Conservation (phyloP, 192 early-diverging fungal genomes). For the Polychytrium aggregatum region DNA sequence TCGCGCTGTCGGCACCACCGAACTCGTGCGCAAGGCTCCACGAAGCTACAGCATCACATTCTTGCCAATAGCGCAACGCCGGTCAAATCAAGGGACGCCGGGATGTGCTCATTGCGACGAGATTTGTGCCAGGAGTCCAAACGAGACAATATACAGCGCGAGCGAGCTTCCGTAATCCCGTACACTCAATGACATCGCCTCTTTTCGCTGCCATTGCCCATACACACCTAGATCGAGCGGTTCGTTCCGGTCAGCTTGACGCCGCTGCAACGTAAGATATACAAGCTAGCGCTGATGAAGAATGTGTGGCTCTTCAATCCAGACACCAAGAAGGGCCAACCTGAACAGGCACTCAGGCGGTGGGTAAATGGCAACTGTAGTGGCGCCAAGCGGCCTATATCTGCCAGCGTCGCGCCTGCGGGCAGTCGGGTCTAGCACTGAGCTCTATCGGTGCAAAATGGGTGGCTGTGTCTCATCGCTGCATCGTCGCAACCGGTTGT, state of each 20-base stretch:
- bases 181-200: neutral
- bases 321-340: too few species aligned
- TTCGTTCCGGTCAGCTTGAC: slow-evolving; percentile 64
- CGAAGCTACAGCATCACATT: too few species aligned
- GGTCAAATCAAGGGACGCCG: slow-evolving; percentile 18
- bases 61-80: too few species aligned
- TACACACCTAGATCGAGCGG: slow-evolving; percentile 48
- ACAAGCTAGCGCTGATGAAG: slow-evolving; percentile 46
- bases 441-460: too few species aligned
- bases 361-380: slow-evolving; percentile 34
- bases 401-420: too few species aligned
- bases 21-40: too few species aligned
- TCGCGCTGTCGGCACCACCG: too few species aligned
- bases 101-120: slow-evolving; percentile 42
- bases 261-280: slow-evolving; percentile 54
- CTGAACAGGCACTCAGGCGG: too few species aligned
- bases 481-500: slow-evolving; percentile 19
- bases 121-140: slow-evolving; percentile 25
- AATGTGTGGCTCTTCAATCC: slow-evolving; percentile 39
- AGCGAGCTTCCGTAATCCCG: too few species aligned
- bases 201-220: too few species aligned
- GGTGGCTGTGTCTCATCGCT: slow-evolving; percentile 11
- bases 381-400: slow-evolving; percentile 9
- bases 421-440: too few species aligned
- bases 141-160: neutral